A percentile compares a stretch with the other conserved stretches of the same genome.
phyloP scores from a whole-genome alignment of 2,329 filamentous ascomycete species.

The Botryotinia globosa region DNA sequence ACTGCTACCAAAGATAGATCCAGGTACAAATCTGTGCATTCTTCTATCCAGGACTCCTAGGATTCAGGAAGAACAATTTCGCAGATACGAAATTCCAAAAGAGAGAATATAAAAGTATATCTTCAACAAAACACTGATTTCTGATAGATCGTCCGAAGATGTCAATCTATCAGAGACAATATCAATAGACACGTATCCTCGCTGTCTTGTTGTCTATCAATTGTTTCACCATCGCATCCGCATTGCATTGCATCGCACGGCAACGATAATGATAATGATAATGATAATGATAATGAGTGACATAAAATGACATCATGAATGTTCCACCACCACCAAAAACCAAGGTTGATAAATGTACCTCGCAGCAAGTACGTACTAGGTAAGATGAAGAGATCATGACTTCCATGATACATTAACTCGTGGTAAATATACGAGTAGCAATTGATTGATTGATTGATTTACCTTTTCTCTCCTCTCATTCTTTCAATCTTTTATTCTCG shows the following conservation, averaged over 20 bases:
- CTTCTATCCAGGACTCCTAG: background rate
- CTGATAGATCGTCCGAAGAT: background rate
- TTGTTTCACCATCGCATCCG: background rate
- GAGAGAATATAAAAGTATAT: background rate
- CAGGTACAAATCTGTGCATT: background rate
- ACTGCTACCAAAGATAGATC: background rate
- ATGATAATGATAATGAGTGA: background rate
- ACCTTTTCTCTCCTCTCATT: background rate
- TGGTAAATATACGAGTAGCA: background rate
- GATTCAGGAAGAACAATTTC: background rate
- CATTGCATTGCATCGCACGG: background rate
- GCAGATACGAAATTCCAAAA: background rate
- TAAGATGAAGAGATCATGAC: background rate
- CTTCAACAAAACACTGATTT: background rate
- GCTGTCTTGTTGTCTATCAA: background rate
- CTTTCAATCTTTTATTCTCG: no score
- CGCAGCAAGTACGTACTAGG: background rate
- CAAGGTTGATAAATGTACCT: background rate
- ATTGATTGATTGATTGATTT: background rate
- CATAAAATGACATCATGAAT: conserved; percentile 11
- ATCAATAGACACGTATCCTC: background rate
- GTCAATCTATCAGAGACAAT: background rate
- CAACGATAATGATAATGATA: background rate
- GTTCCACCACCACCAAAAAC: conserved; percentile 9
- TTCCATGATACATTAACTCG: background rate